A percentile compares a stretch with the other conserved stretches of the same genome.
These are phyloP conservation scores for Singerocomus rubriflavus DNA, from an alignment of 1,284 basidiomycete genomes.

Conservation along the genomic window DNA sequence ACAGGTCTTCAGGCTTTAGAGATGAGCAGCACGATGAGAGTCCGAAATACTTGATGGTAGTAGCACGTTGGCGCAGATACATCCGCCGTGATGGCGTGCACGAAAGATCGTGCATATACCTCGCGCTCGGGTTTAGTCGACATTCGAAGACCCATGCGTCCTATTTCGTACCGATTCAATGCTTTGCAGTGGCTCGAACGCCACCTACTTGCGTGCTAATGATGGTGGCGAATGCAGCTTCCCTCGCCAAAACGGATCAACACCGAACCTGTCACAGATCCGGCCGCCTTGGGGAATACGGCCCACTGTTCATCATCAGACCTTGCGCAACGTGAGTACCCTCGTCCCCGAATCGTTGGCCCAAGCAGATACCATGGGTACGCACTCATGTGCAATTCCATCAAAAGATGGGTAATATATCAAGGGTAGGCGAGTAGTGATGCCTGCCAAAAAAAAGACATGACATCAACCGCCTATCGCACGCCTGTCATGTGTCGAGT, in stretches of 20 bases:
- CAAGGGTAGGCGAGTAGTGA: conserved; percentile 33
- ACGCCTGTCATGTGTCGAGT: conserved; percentile 33
- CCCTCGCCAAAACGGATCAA: conserved; percentile 61
- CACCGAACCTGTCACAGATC: conserved; percentile 67
- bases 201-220: conserved; percentile 60
- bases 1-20: not conserved
- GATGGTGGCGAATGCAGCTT: conserved; percentile 55
- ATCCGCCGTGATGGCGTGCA: conserved; percentile 44
- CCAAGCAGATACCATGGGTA: conserved; percentile 63
- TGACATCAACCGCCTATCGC: conserved; percentile 32
- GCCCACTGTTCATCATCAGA: conserved; percentile 51
- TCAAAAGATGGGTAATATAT: not conserved
- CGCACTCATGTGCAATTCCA: conserved; percentile 41
- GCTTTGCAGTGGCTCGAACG: conserved; percentile 62
- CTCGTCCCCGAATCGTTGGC: conserved; percentile 66
- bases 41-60: conserved; percentile 46
- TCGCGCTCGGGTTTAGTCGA: conserved; percentile 63
- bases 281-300: conserved; percentile 45
- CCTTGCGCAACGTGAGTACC: conserved; percentile 65
- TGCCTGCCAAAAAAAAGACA: conserved; percentile 49
- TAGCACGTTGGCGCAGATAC: conserved; percentile 69
- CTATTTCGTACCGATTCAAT: conserved; percentile 43
- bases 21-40: not conserved
- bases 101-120: conserved; percentile 53
- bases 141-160: conserved; percentile 39